Conservation (phyloP, 2,329 filamentous ascomycete genomes). For the Thermomyces lanuginosus region DNA sequence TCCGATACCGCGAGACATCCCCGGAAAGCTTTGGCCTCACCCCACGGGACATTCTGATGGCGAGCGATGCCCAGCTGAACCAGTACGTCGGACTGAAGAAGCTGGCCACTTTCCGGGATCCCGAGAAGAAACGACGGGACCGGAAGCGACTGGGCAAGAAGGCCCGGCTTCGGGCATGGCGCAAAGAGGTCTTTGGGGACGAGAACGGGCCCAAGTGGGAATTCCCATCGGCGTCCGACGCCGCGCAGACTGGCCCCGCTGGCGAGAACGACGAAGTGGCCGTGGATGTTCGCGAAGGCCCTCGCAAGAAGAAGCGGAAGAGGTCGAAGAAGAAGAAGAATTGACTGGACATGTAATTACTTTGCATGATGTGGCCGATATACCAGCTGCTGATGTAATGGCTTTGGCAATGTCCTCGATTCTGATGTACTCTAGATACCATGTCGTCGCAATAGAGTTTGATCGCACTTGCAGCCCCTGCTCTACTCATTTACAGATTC, state of each 20-base stretch:
- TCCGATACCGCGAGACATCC: conserved; percentile 90
- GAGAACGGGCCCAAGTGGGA: conserved; percentile 34
- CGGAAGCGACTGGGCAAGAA: conserved; percentile 86
- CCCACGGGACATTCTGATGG: conserved; percentile 76
- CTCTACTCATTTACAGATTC: too few relatives aligned
- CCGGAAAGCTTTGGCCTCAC: conserved; percentile 82
- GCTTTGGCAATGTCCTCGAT: too few relatives aligned
- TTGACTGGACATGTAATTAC: not conserved
- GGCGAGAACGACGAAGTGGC: conserved; percentile 14
- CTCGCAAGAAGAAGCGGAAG: conserved; percentile 26
- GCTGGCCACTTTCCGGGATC: conserved; percentile 73
- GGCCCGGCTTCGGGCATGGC: conserved; percentile 75
- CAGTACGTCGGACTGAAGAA: conserved; percentile 89
- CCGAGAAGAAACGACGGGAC: conserved; percentile 77
- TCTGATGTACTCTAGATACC: too few relatives aligned
- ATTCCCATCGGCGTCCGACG: conserved; percentile 12
- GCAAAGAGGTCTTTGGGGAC: conserved; percentile 49
- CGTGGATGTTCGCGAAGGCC: conserved; percentile 28
- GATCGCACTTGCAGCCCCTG: too few relatives aligned
- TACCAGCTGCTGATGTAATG: too few relatives aligned
- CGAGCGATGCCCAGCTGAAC: conserved; percentile 72
- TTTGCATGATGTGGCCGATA: not conserved
- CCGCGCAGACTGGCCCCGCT: conserved; percentile 8
- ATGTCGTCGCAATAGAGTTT: too few relatives aligned
- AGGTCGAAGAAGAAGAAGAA: conserved; percentile 27